Conservation (phyloP, 1,139 yeast species). For the Yarrowia galli region DNA sequence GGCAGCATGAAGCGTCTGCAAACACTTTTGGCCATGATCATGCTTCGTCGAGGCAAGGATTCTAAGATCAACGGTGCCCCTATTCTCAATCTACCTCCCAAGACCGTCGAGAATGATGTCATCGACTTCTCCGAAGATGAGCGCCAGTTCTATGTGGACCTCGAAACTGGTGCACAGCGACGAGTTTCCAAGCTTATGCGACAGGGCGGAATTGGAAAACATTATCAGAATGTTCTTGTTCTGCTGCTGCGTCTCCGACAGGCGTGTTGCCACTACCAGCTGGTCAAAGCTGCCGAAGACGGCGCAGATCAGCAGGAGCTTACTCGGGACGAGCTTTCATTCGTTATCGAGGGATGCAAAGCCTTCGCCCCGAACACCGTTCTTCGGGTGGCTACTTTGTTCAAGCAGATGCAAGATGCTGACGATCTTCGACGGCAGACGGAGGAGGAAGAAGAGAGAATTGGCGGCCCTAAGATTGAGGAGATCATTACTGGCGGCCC, state of each 20-base stretch:
- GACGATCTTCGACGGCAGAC: conserved; percentile 39
- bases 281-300: conserved; percentile 59
- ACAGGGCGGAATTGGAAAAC: conserved; percentile 47
- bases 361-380: conserved; percentile 8
- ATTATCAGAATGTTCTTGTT: conserved; percentile 70
- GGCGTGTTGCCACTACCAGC: conserved; percentile 84
- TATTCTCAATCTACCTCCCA: conserved; percentile 69
- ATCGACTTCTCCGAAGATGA: conserved; percentile 60
- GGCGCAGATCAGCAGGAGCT: conserved; percentile 44
- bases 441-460: conserved; percentile 38
- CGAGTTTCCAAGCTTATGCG: conserved; percentile 62
- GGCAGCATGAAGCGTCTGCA: conserved; percentile 69
- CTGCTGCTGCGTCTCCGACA: conserved; percentile 82
- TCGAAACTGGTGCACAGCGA: conserved; percentile 66
- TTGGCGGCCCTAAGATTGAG: not conserved
- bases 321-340: not conserved
- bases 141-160: conserved; percentile 60
- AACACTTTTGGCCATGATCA: conserved; percentile 74
- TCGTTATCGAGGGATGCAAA: conserved; percentile 19
- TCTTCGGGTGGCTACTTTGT: conserved; percentile 36
- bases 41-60: conserved; percentile 79
- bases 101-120: conserved; percentile 58
- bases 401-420: conserved; percentile 41
- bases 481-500: not conserved
- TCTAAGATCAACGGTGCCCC: conserved; percentile 83